Base-by-base conservation (phyloP, 1,284 basidiomycete genomes). In the Kalmanozyma brasiliensis region DNA sequence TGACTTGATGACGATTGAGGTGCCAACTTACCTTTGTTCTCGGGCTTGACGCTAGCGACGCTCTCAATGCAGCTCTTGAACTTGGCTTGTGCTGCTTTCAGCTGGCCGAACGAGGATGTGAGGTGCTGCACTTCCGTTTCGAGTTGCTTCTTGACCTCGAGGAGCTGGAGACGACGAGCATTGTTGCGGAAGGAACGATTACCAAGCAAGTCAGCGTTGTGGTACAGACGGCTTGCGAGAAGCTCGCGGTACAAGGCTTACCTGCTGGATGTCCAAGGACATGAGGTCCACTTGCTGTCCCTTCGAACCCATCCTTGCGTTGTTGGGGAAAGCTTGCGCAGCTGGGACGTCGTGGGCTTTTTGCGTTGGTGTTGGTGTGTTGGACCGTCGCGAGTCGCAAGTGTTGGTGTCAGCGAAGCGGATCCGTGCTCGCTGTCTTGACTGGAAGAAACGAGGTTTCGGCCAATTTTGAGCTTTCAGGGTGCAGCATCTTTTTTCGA, bases 41-140 rank as follows among this genome's bases (percentile, higher is more conserved):
- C 85, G 0, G 88, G 87, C 56, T 89, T 91, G 10, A 98, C 84
- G 73, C 92, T 88, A n/a, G 85, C 85, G 3, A 94, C 88, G 72
- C 91, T 91, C 46, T 91, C 90, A 32, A 94, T 87, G 77, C 94
- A 97, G 11, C 88, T 85, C 71, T 88, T 90, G 86, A 98, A 98
- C 84, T 94, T 96, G 11, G 90, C 87, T 79, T 97, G 94, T 1
- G 94, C 95, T 75, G 90, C 88, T 82, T 93, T 94, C 24, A 98
- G 88, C 79, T 97, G 94, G 8, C 89, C 88, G 82, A 94, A 98
- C 22, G 94, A 97, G 71, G 88, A 90, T 8, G 94, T 93, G 51
- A 98, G 86, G 81, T 97, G 94, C 61, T 89, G 90, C 35, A 98
- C 84, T 86, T 98, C 95, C 92, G 97, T 83, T 43, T 78, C 74